Evolutionary conservation across 305 asterid species (phyloP).

Genomic region (Solanum hybrid): DNA sequence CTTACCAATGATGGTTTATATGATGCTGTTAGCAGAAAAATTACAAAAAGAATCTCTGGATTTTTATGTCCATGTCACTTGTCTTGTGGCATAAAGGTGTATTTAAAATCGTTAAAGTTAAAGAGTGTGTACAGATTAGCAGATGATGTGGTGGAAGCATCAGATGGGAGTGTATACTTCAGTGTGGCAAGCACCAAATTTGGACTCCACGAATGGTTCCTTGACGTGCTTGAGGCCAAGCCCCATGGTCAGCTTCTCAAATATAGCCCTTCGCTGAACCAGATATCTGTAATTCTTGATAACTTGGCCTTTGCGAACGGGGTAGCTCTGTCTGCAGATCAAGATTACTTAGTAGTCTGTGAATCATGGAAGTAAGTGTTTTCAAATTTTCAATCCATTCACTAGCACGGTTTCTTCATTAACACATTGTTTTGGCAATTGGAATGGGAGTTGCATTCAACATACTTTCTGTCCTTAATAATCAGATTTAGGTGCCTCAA

Average conservation of each 20-base stretch:
- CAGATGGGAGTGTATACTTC: constrained; percentile 54
- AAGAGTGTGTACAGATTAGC: constrained; percentile 29
- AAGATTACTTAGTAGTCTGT: constrained; percentile 53
- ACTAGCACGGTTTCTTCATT: neutral
- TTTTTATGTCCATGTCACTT: neutral
- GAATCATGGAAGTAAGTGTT: constrained; percentile 62
- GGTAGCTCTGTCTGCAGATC: constrained; percentile 43
- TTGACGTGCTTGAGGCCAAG: constrained; percentile 47
- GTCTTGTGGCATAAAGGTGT: neutral
- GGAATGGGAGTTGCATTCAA: neutral
- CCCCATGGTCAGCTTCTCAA: constrained; percentile 53
- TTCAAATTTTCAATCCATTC: neutral
- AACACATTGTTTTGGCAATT: neutral
- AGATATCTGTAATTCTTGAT: constrained; percentile 33
- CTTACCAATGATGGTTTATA: neutral
- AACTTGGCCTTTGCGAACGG: constrained; percentile 63
- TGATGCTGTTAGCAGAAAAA: neutral
- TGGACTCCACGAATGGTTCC: constrained; percentile 31
- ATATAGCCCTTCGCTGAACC: constrained; percentile 32
- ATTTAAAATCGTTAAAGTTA: neutral
- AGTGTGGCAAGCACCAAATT: constrained; percentile 55
- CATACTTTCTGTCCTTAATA: neutral
- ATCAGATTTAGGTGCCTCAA: constrained; percentile 57
- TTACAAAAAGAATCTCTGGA: neutral
- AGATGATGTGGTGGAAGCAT: constrained; percentile 53